A percentile compares a stretch with the other conserved stretches of the same genome.
These are phyloP conservation scores for Eucalyptus decipiens DNA, from an alignment of 345 rosid species.

Conservation along the genomic window DNA sequence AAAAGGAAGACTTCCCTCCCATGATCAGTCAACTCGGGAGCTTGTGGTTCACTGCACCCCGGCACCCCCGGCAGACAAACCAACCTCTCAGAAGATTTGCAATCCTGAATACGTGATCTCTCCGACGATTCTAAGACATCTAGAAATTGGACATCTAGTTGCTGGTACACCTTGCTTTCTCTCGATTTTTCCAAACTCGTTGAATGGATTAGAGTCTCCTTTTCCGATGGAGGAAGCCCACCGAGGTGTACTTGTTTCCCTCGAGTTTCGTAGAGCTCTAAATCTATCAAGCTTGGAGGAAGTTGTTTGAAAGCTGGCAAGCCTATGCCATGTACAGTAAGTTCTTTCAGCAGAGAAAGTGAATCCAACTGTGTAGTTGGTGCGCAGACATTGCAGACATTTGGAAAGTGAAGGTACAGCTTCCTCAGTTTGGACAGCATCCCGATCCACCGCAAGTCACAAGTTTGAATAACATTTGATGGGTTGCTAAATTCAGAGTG, in stretches of 20 bases:
- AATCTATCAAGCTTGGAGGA: background rate
- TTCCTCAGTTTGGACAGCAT: background rate
- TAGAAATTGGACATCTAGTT: fast-evolving
- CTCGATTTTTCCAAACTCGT: background rate
- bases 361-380: background rate
- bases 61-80: background rate
- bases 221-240: background rate
- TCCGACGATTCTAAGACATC: background rate
- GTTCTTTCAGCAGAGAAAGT: background rate
- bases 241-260: background rate
- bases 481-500: fast-evolving
- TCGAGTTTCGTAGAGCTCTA: fast-evolving
- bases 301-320: background rate
- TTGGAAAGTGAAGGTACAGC: too few species aligned
- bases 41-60: background rate
- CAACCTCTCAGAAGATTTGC: too few species aligned
- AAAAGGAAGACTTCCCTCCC: fast-evolving
- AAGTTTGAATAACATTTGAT: fast-evolving
- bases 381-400: fast-evolving
- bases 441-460: background rate
- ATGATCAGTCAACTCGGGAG: background rate
- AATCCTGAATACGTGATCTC: background rate
- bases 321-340: fast-evolving
- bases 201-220: too few species aligned
- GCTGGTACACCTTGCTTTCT: background rate